Evolutionary conservation across 1,284 basidiomycete species (phyloP).

Genomic region (Trichosporon sp.): DNA sequence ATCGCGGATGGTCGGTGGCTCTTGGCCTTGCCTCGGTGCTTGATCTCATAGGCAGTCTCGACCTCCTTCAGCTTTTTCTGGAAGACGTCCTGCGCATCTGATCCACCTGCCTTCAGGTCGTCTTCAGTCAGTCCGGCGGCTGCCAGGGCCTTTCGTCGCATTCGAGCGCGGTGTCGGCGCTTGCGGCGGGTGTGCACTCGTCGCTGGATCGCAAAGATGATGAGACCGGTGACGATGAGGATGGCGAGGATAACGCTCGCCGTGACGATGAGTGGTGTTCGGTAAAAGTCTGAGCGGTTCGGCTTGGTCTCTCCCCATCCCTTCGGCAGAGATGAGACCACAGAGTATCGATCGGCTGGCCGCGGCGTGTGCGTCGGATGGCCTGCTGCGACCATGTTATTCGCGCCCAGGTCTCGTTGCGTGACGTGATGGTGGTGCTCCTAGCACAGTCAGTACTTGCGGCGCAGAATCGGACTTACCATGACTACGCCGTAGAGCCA

Average conservation of each 20-base stretch:
- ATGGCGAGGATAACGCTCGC: constrained; percentile 41
- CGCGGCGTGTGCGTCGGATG: neutral
- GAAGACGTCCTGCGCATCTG: constrained; percentile 22
- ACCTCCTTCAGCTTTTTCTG: constrained; percentile 33
- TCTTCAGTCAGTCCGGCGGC: constrained; percentile 38
- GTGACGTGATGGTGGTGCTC: too few species aligned
- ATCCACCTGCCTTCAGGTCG: constrained; percentile 20
- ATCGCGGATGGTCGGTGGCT: constrained; percentile 22
- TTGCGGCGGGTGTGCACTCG: constrained; percentile 34
- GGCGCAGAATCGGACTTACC: constrained; percentile 6
- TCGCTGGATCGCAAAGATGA: constrained; percentile 40
- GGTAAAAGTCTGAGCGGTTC: constrained; percentile 36
- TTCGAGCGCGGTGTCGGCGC: constrained; percentile 36
- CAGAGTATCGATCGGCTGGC: neutral
- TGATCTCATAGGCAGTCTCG: constrained; percentile 26
- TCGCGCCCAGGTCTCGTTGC: neutral
- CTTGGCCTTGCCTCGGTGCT: constrained; percentile 16
- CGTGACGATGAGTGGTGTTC: constrained; percentile 44
- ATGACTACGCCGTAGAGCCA: constrained; percentile 27
- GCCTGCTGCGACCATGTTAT: neutral
- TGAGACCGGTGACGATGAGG: constrained; percentile 37
- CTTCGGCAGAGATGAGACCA: constrained; percentile 1
- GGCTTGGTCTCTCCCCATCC: constrained; percentile 8
- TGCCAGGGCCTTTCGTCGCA: constrained; percentile 35
- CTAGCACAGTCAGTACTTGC: neutral